phyloP scores from a whole-genome alignment of 805 yeast species.

The Candida argentea region DNA sequence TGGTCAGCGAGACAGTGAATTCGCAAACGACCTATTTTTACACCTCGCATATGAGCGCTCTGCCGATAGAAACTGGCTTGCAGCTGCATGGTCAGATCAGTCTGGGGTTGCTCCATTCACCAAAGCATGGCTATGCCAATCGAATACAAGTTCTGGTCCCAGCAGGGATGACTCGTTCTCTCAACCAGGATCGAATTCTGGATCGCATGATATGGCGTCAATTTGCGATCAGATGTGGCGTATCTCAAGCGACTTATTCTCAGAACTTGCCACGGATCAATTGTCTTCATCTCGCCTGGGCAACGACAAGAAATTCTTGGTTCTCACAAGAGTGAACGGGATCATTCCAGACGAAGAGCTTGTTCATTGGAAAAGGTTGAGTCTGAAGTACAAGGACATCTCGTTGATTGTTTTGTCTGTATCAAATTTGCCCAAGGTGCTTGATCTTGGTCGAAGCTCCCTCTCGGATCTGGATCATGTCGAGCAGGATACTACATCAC shows the following conservation, averaged over 20 bases:
- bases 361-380: slow-evolving; percentile 66
- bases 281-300: slow-evolving; percentile 15
- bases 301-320: slow-evolving; percentile 50
- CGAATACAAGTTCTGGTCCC: too few relatives aligned
- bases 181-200: slow-evolving; percentile 2
- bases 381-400: slow-evolving; percentile 45
- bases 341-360: slow-evolving; percentile 76
- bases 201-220: slow-evolving; percentile 23
- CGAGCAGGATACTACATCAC: neutral
- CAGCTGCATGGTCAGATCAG: slow-evolving; percentile 86
- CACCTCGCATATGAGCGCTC: slow-evolving; percentile 85
- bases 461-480: neutral
- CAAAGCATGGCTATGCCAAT: slow-evolving; percentile 52
- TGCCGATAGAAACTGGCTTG: slow-evolving; percentile 71
- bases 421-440: slow-evolving; percentile 43
- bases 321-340: slow-evolving; percentile 61
- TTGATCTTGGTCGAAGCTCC: slow-evolving; percentile 9
- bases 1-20: slow-evolving; percentile 12
- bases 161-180: slow-evolving; percentile 3
- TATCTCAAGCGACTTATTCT: slow-evolving; percentile 39
- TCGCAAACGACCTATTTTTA: slow-evolving; percentile 60
- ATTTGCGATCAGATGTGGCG: slow-evolving; percentile 62
- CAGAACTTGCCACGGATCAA: slow-evolving; percentile 22
- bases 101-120: slow-evolving; percentile 54
- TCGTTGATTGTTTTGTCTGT: slow-evolving; percentile 64